Conservation (phyloP, 148 eudicot species). For the Gaultheria prostrata region DNA sequence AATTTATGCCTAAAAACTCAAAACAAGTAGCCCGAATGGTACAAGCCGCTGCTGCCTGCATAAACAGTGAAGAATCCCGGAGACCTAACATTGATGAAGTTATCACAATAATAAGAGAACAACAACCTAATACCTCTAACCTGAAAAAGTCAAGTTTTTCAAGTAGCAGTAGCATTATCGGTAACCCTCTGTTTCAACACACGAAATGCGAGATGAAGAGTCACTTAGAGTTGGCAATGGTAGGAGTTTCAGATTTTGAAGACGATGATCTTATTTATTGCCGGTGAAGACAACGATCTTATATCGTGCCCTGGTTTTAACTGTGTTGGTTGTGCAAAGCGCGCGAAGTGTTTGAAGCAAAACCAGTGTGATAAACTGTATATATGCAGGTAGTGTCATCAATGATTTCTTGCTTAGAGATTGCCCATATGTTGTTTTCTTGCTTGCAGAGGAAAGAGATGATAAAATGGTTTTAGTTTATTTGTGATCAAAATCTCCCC, state of each 20-base stretch:
- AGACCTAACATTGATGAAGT: slow-evolving; percentile 69
- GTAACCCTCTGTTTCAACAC: slow-evolving; percentile 37
- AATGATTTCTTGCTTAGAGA: slow-evolving; percentile 5
- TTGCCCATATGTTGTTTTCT: background rate
- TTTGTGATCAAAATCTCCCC: background rate
- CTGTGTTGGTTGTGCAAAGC: background rate
- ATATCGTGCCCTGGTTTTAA: background rate
- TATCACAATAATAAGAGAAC: slow-evolving; percentile 46
- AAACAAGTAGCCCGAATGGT: slow-evolving; percentile 58
- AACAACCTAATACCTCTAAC: slow-evolving; percentile 26
- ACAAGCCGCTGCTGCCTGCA: slow-evolving; percentile 77
- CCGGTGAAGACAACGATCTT: slow-evolving; percentile 36
- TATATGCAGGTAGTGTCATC: slow-evolving; percentile 10
- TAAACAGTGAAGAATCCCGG: slow-evolving; percentile 61
- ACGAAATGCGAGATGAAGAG: slow-evolving; percentile 61
- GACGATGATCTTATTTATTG: slow-evolving; percentile 55
- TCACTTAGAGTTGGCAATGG: slow-evolving; percentile 91
- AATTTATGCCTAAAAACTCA: slow-evolving; percentile 45
- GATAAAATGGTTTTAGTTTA: background rate
- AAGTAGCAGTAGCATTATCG: slow-evolving; percentile 29
- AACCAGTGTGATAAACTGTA: slow-evolving; percentile 14
- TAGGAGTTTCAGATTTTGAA: slow-evolving; percentile 77
- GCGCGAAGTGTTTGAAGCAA: background rate
- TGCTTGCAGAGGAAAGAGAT: background rate
- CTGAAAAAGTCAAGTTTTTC: slow-evolving; percentile 42